These are phyloP conservation scores for Jatropha curcas DNA, from an alignment of 345 rosid species.

Conservation along the genomic window DNA sequence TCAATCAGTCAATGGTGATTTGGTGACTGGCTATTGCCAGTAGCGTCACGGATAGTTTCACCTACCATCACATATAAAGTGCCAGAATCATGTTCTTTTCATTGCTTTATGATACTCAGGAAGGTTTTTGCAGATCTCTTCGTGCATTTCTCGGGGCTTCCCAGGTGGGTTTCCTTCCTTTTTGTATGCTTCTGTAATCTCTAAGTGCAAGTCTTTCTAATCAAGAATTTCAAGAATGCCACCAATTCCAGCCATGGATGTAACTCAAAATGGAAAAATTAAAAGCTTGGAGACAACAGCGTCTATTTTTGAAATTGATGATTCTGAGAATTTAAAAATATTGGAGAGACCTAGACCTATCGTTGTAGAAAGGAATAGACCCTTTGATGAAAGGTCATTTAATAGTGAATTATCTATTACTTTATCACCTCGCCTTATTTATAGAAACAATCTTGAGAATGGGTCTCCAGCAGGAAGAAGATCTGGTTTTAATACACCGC, in stretches of 20 bases:
- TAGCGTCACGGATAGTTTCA: background rate
- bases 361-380: constrained; percentile 34
- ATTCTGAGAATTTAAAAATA: constrained; percentile 28
- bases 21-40: background rate
- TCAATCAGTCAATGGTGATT: background rate
- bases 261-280: constrained; percentile 1
- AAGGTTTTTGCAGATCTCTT: background rate
- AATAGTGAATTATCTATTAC: constrained; percentile 22
- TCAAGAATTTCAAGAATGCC: constrained; percentile 8
- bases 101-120: background rate
- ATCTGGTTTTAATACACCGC: constrained; percentile 42
- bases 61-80: background rate
- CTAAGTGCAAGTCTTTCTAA: background rate
- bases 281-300: constrained; percentile 2
- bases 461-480: constrained; percentile 35
- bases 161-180: background rate
- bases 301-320: constrained; percentile 31
- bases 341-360: constrained; percentile 35
- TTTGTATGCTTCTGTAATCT: background rate
- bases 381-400: constrained; percentile 35
- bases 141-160: background rate
- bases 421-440: constrained; percentile 10
- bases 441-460: constrained; percentile 19
- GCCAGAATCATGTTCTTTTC: background rate
- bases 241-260: constrained; percentile 10